phyloP scores from a whole-genome alignment of 108 stramenopile genomes.

The Cyclostephanos tholiformis region DNA sequence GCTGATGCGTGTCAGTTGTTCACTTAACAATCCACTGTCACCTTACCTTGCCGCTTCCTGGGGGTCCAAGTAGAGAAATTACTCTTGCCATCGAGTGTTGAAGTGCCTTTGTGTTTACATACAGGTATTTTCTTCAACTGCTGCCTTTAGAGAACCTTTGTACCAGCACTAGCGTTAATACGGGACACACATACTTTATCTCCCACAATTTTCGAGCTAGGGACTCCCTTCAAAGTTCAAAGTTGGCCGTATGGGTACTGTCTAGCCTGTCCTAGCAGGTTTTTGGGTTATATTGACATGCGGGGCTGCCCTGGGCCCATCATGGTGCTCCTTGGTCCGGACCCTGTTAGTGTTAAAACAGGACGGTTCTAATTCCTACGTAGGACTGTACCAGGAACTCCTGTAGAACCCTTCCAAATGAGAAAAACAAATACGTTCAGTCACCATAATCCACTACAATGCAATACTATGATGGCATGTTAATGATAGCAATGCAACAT shows the following conservation, averaged over 20 bases:
- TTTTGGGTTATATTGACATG: not conserved
- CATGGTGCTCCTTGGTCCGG: not conserved
- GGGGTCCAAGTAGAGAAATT: conserved; percentile 27
- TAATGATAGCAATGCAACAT: not conserved
- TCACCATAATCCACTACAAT: not conserved
- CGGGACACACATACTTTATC: no score
- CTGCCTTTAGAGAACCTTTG: no score
- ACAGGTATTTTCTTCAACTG: no score
- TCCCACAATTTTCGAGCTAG: no score
- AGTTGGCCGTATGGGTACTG: no score
- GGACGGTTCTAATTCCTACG: not conserved
- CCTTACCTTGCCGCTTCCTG: conserved; percentile 9
- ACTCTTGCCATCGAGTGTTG: not conserved
- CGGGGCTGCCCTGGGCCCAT: not conserved
- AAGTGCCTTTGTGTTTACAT: no score
- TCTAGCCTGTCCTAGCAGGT: no score
- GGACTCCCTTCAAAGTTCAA: no score
- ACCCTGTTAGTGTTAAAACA: not conserved
- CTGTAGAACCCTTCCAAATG: not conserved
- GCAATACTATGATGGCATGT: not conserved
- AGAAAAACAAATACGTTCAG: not conserved
- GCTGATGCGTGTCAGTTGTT: not conserved
- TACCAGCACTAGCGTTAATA: no score
- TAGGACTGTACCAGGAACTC: not conserved
- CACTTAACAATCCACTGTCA: not conserved